Base-by-base conservation (phyloP, 768 basidiomycete species). In the Phylloporus scabripes region DNA sequence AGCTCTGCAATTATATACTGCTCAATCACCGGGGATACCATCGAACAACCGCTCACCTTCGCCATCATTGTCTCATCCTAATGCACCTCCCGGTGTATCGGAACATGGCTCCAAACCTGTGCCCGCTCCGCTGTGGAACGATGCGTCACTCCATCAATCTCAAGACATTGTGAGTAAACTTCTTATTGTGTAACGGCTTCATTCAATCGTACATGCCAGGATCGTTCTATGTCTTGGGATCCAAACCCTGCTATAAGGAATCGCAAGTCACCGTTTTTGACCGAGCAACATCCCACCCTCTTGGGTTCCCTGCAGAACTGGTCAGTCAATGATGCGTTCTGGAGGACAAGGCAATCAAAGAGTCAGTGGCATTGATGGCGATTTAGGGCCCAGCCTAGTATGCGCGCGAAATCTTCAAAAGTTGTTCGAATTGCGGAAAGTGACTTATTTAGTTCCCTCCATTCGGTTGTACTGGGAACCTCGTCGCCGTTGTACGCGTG, bases 401-500 rank as follows among this genome's bases (percentile, higher is more conserved):
- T 80, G 33, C 65, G 69, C 28, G 70, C 77, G 34, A 62, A 73
- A 2, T 42, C 51, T 1, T 61, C 62, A 3, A 70, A 69, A 10
- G 58, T 73, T n/a, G 59, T 76, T 31, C 75, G 78, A 57, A 64
- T 81, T 20, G 62, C 70, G 5, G 72, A 75, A 41, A 54, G 58
- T 7, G 76, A 83, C 15, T 61, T 88, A 21, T 68, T 83, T 14
- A 52, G 63, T 11, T 78, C 76, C 5, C 71, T 91, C 26, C 76
- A 74, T 49, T 70, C 74, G 64, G 78, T 76, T 2, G 70, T 83
- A 5, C 68, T 85, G 28, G 89, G 89, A 37, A 74, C 79, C 5
- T 85, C 88, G 1, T 90, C 89, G 14, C 58, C 70, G 5, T 69
- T 86, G 24, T 78, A 85, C 61, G 66, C 66, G 8, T 92, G 89